Evolutionary conservation across 768 basidiomycete genomes (phyloP).

Genomic region (Lentinus brumalis): DNA sequence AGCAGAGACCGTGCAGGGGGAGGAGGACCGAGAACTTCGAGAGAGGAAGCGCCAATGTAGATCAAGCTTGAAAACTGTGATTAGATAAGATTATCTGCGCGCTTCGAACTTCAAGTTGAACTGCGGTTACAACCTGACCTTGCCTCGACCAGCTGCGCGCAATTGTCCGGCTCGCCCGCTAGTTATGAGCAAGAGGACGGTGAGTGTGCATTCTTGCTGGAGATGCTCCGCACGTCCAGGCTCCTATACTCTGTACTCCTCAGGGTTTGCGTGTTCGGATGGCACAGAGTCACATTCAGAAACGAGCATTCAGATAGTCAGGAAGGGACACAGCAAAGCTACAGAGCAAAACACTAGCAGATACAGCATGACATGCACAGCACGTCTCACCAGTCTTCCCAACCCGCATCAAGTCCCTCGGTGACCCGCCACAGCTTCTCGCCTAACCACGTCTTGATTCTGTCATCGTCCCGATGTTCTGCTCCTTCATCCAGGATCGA

Average conservation of each 20-base stretch:
- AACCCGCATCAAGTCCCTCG: conserved; percentile 60
- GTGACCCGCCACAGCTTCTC: conserved; percentile 58
- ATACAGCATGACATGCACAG: background rate
- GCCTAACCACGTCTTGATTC: conserved; percentile 65
- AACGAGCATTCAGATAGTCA: too few relatives aligned
- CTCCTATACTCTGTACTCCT: too few relatives aligned
- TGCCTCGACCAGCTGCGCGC: too few relatives aligned
- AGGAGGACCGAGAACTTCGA: conserved; percentile 6
- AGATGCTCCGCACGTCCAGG: too few relatives aligned
- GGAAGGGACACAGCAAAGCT: background rate
- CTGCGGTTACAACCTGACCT: too few relatives aligned
- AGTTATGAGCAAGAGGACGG: too few relatives aligned
- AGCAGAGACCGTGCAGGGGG: conserved; percentile 13
- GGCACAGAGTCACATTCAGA: too few relatives aligned
- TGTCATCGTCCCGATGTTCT: conserved; percentile 42
- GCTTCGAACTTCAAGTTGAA: too few relatives aligned
- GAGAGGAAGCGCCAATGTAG: conserved; percentile 11
- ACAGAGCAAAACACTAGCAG: background rate
- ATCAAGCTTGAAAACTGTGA: background rate
- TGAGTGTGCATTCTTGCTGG: too few relatives aligned
- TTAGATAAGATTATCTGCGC: conserved; percentile 11
- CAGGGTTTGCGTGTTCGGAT: too few relatives aligned
- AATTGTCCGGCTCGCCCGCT: too few relatives aligned
- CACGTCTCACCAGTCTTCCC: conserved; percentile 29
- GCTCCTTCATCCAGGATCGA: conserved; percentile 65